These are phyloP conservation scores for Clonostachys chloroleuca DNA, from an alignment of 2,329 filamentous ascomycete species.

Conservation along the genomic window DNA sequence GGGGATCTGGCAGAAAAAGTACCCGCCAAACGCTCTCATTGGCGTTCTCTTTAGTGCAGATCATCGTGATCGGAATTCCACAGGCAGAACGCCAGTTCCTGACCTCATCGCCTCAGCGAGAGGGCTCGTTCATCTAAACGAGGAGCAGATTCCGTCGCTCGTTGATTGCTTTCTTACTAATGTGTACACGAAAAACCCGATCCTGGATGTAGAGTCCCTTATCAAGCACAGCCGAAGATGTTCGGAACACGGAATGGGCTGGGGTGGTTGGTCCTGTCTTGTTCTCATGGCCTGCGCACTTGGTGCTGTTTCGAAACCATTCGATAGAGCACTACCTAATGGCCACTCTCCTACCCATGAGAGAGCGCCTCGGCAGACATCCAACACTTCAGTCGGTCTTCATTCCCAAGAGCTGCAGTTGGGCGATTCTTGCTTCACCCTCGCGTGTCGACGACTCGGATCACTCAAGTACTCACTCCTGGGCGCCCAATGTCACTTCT, in stretches of 20 bases:
- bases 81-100: neutral
- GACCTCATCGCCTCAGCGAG: constrained; percentile 4
- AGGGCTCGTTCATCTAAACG: constrained; percentile 7
- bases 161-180: constrained; percentile 14
- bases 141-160: constrained; percentile 12
- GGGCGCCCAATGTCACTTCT: constrained; percentile 28
- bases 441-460: constrained; percentile 15
- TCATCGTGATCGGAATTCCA: neutral
- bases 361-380: neutral
- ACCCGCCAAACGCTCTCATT: constrained; percentile 8
- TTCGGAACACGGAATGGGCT: constrained; percentile 13
- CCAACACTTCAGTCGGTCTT: constrained; percentile 3
- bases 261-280: constrained; percentile 15
- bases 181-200: constrained; percentile 17
- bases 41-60: constrained; percentile 7
- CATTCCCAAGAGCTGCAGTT: constrained; percentile 8
- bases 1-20: constrained; percentile 8
- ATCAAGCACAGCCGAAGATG: constrained; percentile 11
- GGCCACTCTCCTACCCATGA: no score
- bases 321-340: constrained; percentile 2
- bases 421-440: constrained; percentile 13
- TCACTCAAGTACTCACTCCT: constrained; percentile 17
- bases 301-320: constrained; percentile 10
- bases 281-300: constrained; percentile 14
- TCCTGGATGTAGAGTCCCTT: constrained; percentile 11